Percentiles rank a stretch among this genome's conserved stretches.
phyloP scores from a whole-genome alignment of 345 rosid species.

The Gynandropsis gynandra region DNA sequence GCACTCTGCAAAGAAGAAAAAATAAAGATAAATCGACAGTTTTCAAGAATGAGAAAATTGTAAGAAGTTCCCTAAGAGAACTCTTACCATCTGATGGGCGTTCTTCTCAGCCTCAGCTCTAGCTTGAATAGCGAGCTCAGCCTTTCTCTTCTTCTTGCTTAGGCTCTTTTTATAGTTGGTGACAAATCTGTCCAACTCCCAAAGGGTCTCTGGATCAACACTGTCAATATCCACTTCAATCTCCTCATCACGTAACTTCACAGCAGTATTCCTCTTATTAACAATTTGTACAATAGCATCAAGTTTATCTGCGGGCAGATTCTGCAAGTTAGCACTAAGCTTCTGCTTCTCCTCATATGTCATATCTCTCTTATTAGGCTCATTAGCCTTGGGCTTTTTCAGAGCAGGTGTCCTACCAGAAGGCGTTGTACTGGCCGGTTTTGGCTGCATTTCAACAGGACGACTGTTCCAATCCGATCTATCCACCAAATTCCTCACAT shows the following conservation, averaged over 20 bases:
- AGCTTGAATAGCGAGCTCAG: conserved; percentile 80
- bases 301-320: conserved; percentile 84
- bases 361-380: conserved; percentile 93
- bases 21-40: conserved; percentile 4
- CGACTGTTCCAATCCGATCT: conserved; percentile 64
- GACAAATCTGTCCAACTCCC: conserved; percentile 98
- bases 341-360: conserved; percentile 96
- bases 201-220: conserved; percentile 94
- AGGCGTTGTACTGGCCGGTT: conserved; percentile 57
- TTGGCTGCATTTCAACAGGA: conserved; percentile 40
- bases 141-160: conserved; percentile 96
- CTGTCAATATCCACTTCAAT: conserved; percentile 96
- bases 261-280: conserved; percentile 79
- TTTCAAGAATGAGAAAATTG: not conserved
- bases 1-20: conserved; percentile 37
- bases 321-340: conserved; percentile 84
- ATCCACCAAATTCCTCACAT: conserved; percentile 69
- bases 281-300: conserved; percentile 92
- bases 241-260: conserved; percentile 78
- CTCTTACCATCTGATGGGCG: conserved; percentile 52
- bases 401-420: conserved; percentile 76
- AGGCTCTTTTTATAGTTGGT: conserved; percentile 91
- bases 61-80: not conserved
- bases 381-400: conserved; percentile 96
- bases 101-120: conserved; percentile 59